These are phyloP conservation scores for Aspergillus bridgeri DNA, from an alignment of 495 filamentous ascomycete species.

Conservation along the genomic window DNA sequence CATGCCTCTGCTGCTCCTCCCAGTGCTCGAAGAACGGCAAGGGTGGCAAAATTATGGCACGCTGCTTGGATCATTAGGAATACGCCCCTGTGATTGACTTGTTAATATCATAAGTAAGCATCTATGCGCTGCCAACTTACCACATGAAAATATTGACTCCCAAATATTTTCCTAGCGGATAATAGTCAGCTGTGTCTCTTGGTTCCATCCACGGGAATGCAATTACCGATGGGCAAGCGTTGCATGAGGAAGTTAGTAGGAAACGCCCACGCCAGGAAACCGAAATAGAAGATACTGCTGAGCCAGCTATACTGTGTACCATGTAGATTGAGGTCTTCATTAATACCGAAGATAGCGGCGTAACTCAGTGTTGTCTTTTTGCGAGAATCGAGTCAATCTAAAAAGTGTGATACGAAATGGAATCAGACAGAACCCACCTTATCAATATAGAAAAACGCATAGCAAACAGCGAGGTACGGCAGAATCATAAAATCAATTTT, in stretches of 20 bases:
- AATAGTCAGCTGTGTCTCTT: conserved; percentile 14
- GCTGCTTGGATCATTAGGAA: conserved; percentile 56
- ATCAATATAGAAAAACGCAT: conserved; percentile 60
- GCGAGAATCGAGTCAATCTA: conserved; percentile 35
- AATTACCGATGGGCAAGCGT: conserved; percentile 51
- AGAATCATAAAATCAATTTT: conserved; percentile 55
- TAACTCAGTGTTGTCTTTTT: conserved; percentile 55
- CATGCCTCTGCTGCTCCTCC: conserved; percentile 56
- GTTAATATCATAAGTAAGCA: not conserved
- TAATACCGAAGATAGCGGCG: conserved; percentile 57
- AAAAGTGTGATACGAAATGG: conserved; percentile 25
- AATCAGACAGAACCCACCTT: conserved; percentile 27
- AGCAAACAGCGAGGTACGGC: conserved; percentile 53
- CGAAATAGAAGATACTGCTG: conserved; percentile 48
- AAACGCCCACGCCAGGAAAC: conserved; percentile 49
- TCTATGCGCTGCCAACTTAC: conserved; percentile 16
- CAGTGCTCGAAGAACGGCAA: conserved; percentile 49
- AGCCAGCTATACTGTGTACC: conserved; percentile 51
- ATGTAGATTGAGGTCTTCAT: conserved; percentile 42
- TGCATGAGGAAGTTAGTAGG: conserved; percentile 56
- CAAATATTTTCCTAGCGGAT: conserved; percentile 46
- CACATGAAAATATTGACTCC: conserved; percentile 59
- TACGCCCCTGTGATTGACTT: conserved; percentile 36
- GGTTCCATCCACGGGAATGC: not conserved
- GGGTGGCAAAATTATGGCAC: conserved; percentile 50